A percentile compares a stretch with the other conserved stretches of the same genome.
phyloP scores from a whole-genome alignment of 352 stramenopile species.

The Halophytophthora batemanensis region DNA sequence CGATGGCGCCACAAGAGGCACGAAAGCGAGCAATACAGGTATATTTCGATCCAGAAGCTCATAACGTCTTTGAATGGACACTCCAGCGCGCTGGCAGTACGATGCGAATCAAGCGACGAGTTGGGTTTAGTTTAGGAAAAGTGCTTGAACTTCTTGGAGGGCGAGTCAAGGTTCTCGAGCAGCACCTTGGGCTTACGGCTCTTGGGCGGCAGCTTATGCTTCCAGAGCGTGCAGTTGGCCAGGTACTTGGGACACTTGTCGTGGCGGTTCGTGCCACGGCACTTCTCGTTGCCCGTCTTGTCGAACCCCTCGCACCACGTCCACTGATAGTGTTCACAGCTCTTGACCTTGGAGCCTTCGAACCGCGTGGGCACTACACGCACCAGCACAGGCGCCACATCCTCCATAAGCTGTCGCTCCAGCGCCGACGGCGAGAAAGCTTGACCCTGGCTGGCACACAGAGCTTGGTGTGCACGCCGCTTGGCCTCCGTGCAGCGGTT shows the following conservation, averaged over 20 bases:
- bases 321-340: slow-evolving; percentile 85
- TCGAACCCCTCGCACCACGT: slow-evolving; percentile 85
- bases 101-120: neutral
- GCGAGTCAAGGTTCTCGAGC: slow-evolving; percentile 73
- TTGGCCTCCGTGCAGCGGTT: slow-evolving; percentile 83
- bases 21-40: no score
- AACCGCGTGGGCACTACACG: slow-evolving; percentile 64
- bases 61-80: no score
- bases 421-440: slow-evolving; percentile 44
- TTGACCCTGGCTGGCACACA: slow-evolving; percentile 53
- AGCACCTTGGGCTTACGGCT: slow-evolving; percentile 70
- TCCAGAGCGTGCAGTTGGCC: slow-evolving; percentile 84
- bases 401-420: slow-evolving; percentile 69
- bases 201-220: slow-evolving; percentile 84
- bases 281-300: slow-evolving; percentile 85
- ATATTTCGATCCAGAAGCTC: no score
- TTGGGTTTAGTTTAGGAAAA: slow-evolving; percentile 39
- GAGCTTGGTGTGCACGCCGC: slow-evolving; percentile 52
- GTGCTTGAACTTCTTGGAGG: slow-evolving; percentile 81
- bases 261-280: slow-evolving; percentile 78
- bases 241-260: slow-evolving; percentile 87
- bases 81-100: no score
- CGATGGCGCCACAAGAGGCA: no score
- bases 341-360: slow-evolving; percentile 80
- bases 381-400: slow-evolving; percentile 74